These are phyloP conservation scores for Nicotiana sylvestris DNA, from an alignment of 257 asterid species.

Conservation along the genomic window DNA sequence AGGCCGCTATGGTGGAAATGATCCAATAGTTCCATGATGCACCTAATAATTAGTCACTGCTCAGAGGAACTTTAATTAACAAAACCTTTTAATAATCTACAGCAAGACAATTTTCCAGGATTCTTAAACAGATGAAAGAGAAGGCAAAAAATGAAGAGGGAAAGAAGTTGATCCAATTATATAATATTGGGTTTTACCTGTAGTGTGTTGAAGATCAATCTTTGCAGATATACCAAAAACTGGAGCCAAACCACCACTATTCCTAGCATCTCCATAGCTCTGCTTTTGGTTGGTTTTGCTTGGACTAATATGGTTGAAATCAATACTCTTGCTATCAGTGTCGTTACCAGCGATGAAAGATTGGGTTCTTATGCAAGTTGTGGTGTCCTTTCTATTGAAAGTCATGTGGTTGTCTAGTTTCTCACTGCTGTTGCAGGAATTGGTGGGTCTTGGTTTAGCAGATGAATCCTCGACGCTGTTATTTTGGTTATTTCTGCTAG, in stretches of 20 bases:
- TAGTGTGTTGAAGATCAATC: conserved; percentile 34
- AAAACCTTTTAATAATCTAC: not conserved
- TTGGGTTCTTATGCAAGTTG: not conserved
- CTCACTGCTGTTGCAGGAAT: conserved; percentile 7
- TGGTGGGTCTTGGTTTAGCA: not conserved
- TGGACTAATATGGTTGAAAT: conserved; percentile 9
- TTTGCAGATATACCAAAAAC: conserved; percentile 40
- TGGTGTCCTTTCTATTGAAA: not conserved
- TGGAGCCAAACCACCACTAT: conserved; percentile 18
- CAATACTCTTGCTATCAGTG: conserved; percentile 13
- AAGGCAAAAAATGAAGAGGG: not conserved
- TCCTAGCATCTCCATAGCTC: conserved; percentile 13
- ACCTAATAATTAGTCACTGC: not conserved
- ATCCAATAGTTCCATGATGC: not conserved
- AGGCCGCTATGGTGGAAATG: not conserved
- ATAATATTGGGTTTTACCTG: conserved; percentile 27
- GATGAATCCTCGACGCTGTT: conserved; percentile 3
- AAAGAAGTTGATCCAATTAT: not conserved
- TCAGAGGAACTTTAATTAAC: not conserved
- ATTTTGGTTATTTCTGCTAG: not conserved
- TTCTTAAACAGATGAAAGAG: not conserved
- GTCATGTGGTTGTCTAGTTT: conserved; percentile 15
- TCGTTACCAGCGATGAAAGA: conserved; percentile 10
- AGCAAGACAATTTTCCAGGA: not conserved
- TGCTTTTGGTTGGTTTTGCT: conserved; percentile 15